These are phyloP conservation scores for Fragaria vesca DNA, from an alignment of 306 rosid genomes.

Conservation along the genomic window DNA sequence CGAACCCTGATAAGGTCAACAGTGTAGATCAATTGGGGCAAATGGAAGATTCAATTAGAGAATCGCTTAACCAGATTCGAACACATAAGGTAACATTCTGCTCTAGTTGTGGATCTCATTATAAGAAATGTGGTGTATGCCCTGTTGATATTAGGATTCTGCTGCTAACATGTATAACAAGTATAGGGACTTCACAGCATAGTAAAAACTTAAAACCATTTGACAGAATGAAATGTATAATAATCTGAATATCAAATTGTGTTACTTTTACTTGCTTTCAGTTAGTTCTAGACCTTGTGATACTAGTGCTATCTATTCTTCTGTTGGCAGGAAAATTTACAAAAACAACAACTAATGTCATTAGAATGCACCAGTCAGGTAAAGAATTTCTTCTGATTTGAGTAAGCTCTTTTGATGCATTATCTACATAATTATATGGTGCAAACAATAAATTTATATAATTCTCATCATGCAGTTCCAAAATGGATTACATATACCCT, in stretches of 20 bases:
- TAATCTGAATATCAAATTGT: background rate
- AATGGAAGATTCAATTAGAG: slow-evolving; percentile 75
- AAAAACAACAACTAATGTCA: slow-evolving; percentile 72
- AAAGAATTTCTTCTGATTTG: slow-evolving; percentile 21
- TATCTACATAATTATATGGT: background rate
- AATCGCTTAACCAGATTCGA: slow-evolving; percentile 66
- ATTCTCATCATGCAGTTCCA: slow-evolving; percentile 60
- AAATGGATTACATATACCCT: slow-evolving; percentile 65
- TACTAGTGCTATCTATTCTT: background rate
- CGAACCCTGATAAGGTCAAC: slow-evolving; percentile 57
- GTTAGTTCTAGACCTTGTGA: background rate
- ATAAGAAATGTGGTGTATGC: background rate
- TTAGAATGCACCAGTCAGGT: slow-evolving; percentile 82
- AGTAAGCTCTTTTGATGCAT: background rate
- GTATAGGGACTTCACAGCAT: background rate
- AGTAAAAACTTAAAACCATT: background rate
- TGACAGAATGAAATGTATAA: background rate
- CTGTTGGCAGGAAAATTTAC: slow-evolving; percentile 57
- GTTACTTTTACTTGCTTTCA: background rate
- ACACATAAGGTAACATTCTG: slow-evolving; percentile 54
- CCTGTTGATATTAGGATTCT: background rate
- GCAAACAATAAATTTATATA: slow-evolving; percentile 1
- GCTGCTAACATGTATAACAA: background rate
- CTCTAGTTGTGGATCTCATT: slow-evolving; percentile 7
- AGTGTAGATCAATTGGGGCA: slow-evolving; percentile 63